Base-by-base conservation (phyloP, 768 basidiomycete species). In the Rossbeevera mucosa region DNA sequence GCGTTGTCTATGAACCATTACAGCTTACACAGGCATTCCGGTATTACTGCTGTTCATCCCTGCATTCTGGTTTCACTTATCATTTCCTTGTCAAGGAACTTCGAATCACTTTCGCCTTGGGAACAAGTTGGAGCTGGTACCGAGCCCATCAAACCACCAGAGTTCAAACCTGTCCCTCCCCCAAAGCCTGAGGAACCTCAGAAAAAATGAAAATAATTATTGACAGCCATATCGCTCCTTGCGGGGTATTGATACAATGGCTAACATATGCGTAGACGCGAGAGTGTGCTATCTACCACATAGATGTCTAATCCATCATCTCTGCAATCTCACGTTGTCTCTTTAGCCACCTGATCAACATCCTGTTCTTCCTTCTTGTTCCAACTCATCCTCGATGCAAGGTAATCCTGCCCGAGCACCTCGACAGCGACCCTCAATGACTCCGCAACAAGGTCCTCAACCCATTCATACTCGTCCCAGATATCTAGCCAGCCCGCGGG, bases 21-120 rank as follows among this genome's bases (percentile, higher is more conserved):
- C 96, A 99, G 68, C 79, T 99, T 53, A 94, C 95, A 2, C 96
- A 99, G 67, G 95, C 96, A 41, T 99, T 95, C 86, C 84, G 93
- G 93, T 94, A 61, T 45, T 25, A 11, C 50, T 20, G n/a, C n/a
- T n/a, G n/a, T 30, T 21, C 29, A 12, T 21, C 16, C 11, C 13
- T n/a, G 9, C 28, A 6, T 26, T 20, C 22, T n/a, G 30, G 26
- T 48, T 33, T 44, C 43, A 25, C 50, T 52, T 25, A 56, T 47
- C 11, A 26, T 38, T 18, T 16, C 22, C 22, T 24, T 18, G 13
- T 31, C 2, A 59, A 94, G 95, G 51, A 97, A 98, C 75, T 98
- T 97, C 65, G 92, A 93, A 65, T 84, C 92, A 24, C 78, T 80
- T 42, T 93, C 83, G 42, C 95, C 96, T 36, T 99, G 95, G 95